Conservation (phyloP, 1,139 yeast genomes). For the Hyphopichia buzzinii region DNA sequence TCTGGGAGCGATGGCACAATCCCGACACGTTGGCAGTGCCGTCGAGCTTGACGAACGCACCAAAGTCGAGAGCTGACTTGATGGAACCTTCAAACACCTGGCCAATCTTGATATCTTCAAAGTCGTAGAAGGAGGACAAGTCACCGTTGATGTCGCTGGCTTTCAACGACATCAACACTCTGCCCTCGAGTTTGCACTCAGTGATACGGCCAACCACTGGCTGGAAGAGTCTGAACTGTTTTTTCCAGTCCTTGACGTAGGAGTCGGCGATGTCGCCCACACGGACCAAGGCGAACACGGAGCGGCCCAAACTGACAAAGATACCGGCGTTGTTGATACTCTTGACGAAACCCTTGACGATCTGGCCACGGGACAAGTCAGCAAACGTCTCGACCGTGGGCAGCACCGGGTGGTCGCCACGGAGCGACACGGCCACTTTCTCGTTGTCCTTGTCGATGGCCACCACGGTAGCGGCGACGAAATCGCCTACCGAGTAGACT, state of each 20-base stretch:
- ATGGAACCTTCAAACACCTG: slow-evolving; percentile 78
- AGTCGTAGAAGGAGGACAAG: slow-evolving; percentile 50
- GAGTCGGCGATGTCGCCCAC: slow-evolving; percentile 80
- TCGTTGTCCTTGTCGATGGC: slow-evolving; percentile 54
- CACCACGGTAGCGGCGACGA: slow-evolving; percentile 61
- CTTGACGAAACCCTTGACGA: slow-evolving; percentile 77
- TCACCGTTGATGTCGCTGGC: slow-evolving; percentile 79
- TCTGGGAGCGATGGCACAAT: slow-evolving; percentile 81
- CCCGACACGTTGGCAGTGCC: slow-evolving; percentile 78
- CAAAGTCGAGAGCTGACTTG: slow-evolving; percentile 78
- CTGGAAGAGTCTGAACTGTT: slow-evolving; percentile 67
- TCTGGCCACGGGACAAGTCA: slow-evolving; percentile 68
- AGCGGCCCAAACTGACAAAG: slow-evolving; percentile 72
- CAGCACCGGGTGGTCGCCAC: slow-evolving; percentile 51
- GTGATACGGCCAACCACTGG: slow-evolving; percentile 74
- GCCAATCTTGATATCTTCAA: slow-evolving; percentile 67
- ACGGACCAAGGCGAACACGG: slow-evolving; percentile 76
- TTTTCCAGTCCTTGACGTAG: slow-evolving; percentile 84
- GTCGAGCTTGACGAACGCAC: slow-evolving; percentile 82
- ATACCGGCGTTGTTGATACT: slow-evolving; percentile 76
- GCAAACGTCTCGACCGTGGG: slow-evolving; percentile 45
- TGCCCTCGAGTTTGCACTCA: slow-evolving; percentile 59
- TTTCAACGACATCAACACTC: slow-evolving; percentile 75
- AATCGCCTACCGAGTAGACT: slow-evolving; percentile 54
- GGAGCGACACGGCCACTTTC: slow-evolving; percentile 63